Conservation (phyloP, 805 yeast genomes). For the Monosporozyma solicola region DNA sequence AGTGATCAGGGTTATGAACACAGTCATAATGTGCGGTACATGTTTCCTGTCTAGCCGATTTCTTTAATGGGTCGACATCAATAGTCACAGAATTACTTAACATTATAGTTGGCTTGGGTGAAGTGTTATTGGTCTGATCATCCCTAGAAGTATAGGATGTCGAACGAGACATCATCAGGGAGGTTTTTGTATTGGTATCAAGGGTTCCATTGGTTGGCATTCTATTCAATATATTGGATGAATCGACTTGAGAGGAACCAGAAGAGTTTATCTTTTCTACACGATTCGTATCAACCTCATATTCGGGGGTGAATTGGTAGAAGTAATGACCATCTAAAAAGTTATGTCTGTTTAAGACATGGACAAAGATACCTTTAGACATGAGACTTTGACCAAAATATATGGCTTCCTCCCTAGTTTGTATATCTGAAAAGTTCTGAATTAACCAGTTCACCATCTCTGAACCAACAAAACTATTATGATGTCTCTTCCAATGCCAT, state of each 20-base stretch:
- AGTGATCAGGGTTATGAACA: constrained; percentile 89
- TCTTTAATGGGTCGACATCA: constrained; percentile 65
- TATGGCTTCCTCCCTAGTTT: constrained; percentile 75
- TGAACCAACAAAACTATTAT: constrained; percentile 73
- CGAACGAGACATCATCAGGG: constrained; percentile 5
- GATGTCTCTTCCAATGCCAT: constrained; percentile 83
- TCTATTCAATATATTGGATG: constrained; percentile 2
- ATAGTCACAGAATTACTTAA: constrained; percentile 58
- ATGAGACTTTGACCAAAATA: constrained; percentile 69
- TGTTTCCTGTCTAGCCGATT: constrained; percentile 70
- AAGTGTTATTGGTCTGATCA: constrained; percentile 4
- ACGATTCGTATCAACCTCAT: constrained; percentile 12
- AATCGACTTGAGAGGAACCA: constrained; percentile 1
- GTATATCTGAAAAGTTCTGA: constrained; percentile 69
- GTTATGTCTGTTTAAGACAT: constrained; percentile 74
- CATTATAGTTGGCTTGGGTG: constrained; percentile 34
- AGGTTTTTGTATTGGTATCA: constrained; percentile 4
- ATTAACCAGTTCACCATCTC: constrained; percentile 82
- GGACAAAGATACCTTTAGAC: constrained; percentile 64
- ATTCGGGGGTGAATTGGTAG: constrained; percentile 59
- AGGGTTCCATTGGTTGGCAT: constrained; percentile 7
- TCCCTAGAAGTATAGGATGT: constrained; percentile 10
- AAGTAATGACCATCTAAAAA: constrained; percentile 91
- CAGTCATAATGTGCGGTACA: constrained; percentile 81
- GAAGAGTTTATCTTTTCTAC: constrained; percentile 9